Percentiles rank a stretch among this genome's conserved stretches.
phyloP scores from a whole-genome alignment of 192 early-diverging fungal genomes.

The Chytriomyces confervae region DNA sequence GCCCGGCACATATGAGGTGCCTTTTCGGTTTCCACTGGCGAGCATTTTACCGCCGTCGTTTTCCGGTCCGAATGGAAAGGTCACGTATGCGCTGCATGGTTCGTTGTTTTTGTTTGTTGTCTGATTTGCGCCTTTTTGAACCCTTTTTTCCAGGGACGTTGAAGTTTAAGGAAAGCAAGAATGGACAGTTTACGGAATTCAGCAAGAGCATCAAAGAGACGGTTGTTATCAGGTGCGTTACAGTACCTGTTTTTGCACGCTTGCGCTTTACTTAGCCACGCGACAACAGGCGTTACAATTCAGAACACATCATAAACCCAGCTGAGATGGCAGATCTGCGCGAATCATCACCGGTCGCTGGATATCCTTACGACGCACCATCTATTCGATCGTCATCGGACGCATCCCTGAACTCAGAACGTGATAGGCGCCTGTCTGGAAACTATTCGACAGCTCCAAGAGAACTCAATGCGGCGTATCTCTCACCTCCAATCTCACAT shows the following conservation, averaged over 20 bases:
- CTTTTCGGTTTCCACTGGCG: conserved; percentile 19
- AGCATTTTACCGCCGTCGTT: conserved; percentile 27
- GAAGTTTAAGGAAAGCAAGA: conserved; percentile 3
- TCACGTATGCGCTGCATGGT: conserved; percentile 17
- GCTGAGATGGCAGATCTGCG: background rate
- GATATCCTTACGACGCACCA: conserved; percentile 10
- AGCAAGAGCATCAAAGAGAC: background rate
- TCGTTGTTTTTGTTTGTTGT: background rate
- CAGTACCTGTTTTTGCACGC: background rate
- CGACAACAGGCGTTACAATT: conserved; percentile 10
- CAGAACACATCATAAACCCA: conserved; percentile 23
- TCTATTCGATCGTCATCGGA: background rate
- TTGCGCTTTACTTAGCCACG: background rate
- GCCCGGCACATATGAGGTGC: conserved; percentile 31
- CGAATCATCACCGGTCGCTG: conserved; percentile 14
- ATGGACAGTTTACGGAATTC: background rate
- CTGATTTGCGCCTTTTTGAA: background rate
- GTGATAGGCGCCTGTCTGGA: background rate
- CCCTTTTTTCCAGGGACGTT: background rate
- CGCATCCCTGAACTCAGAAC: background rate
- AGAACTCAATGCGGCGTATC: background rate
- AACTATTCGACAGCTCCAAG: background rate
- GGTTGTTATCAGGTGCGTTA: conserved; percentile 19
- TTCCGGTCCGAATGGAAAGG: background rate
- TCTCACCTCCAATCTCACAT: background rate